phyloP scores from a whole-genome alignment of 495 filamentous ascomycete genomes.

The Monascus purpureus region DNA sequence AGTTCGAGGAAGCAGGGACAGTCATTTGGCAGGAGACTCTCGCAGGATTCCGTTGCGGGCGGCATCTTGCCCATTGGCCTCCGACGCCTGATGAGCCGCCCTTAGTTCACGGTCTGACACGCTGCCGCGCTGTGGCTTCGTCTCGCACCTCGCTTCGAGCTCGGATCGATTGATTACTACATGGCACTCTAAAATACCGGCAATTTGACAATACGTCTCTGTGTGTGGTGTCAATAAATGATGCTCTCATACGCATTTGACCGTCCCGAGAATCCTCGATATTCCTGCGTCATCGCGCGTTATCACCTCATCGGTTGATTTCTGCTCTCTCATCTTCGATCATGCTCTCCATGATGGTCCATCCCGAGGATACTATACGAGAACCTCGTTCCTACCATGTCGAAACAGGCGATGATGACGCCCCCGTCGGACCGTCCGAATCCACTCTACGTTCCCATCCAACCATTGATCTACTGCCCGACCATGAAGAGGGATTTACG shows the following conservation, averaged over 20 bases:
- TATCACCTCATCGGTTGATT: not conserved
- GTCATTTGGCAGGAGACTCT: too few relatives aligned
- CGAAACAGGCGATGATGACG: conserved; percentile 22
- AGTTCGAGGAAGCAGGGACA: too few relatives aligned
- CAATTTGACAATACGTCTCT: too few relatives aligned
- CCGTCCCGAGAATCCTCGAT: not conserved
- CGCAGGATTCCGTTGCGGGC: too few relatives aligned
- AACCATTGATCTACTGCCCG: conserved; percentile 15
- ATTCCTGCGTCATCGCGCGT: not conserved
- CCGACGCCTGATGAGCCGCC: too few relatives aligned
- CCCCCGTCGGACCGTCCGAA: conserved; percentile 11
- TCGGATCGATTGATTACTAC: too few relatives aligned
- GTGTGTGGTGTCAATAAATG: conserved; percentile 7
- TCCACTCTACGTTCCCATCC: conserved; percentile 9
- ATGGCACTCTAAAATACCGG: too few relatives aligned
- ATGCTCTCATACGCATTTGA: conserved; percentile 6
- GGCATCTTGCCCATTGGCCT: too few relatives aligned
- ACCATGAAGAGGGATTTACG: conserved; percentile 19
- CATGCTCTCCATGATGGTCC: conserved; percentile 27
- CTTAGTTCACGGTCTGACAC: too few relatives aligned
- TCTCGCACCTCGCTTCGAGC: too few relatives aligned
- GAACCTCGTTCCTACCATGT: conserved; percentile 19
- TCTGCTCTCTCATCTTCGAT: not conserved
- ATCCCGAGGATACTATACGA: conserved; percentile 25
- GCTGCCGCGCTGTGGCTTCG: too few relatives aligned